phyloP scores from a whole-genome alignment of 352 stramenopile species.

The Globisporangium spiculum region DNA sequence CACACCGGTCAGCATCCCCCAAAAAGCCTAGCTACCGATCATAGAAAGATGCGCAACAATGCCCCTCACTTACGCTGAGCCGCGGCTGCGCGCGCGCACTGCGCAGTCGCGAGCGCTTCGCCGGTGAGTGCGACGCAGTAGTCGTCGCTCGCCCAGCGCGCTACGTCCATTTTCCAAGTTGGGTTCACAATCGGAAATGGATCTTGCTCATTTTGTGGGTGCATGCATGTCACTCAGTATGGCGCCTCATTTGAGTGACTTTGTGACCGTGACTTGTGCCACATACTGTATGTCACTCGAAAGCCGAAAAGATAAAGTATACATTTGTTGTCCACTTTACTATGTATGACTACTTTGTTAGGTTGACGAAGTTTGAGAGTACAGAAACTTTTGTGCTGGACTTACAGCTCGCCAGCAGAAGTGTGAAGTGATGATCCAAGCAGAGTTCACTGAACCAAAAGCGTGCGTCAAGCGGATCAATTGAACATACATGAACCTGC shows the following conservation, averaged over 20 bases:
- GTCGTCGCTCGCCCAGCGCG: background rate
- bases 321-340: too few relatives aligned
- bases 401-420: background rate
- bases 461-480: too few relatives aligned
- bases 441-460: background rate
- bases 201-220: background rate
- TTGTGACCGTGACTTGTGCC: too few relatives aligned
- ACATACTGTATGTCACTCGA: too few relatives aligned
- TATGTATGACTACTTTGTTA: too few relatives aligned
- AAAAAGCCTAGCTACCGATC: background rate
- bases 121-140: conserved; percentile 17
- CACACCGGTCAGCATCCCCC: background rate
- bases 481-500: background rate
- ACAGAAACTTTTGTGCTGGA: background rate
- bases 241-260: too few relatives aligned
- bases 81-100: conserved; percentile 11
- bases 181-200: conserved; percentile 5
- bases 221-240: too few relatives aligned
- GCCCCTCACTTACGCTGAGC: conserved; percentile 2
- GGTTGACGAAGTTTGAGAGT: too few relatives aligned
- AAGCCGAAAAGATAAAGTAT: too few relatives aligned
- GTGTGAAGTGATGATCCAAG: background rate
- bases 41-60: background rate
- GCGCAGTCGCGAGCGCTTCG: conserved; percentile 10
- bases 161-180: background rate